A percentile compares a stretch with the other conserved stretches of the same genome.
Evolutionary conservation across 768 basidiomycete species (phyloP).

Genomic region (Coprinopsis cinerea): DNA sequence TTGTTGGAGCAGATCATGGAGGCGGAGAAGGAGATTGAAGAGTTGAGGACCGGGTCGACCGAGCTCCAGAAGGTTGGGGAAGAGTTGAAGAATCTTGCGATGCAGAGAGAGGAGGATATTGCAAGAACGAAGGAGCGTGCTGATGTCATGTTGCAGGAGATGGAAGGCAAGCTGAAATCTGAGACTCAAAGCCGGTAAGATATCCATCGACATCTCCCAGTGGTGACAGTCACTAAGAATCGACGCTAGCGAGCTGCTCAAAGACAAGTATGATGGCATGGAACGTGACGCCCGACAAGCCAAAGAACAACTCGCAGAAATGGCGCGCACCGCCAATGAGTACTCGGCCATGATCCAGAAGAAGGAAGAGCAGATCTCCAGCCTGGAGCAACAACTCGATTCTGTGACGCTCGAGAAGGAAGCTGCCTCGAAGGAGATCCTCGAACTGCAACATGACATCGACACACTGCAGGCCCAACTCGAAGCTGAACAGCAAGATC

Average conservation of each 20-base stretch:
- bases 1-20: conserved; percentile 51
- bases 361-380: conserved; percentile 67
- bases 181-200: conserved; percentile 63
- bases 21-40: conserved; percentile 54
- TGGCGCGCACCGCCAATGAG: conserved; percentile 72
- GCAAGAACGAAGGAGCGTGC: conserved; percentile 67
- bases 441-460: conserved; percentile 65
- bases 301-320: conserved; percentile 72
- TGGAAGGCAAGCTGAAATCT: conserved; percentile 63
- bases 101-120: conserved; percentile 79
- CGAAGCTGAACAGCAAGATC: conserved; percentile 50
- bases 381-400: conserved; percentile 49
- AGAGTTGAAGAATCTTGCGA: conserved; percentile 61
- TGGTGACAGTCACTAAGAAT: conserved; percentile 5
- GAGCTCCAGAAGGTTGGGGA: conserved; percentile 60
- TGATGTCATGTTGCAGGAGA: conserved; percentile 55
- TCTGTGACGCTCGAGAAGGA: conserved; percentile 49
- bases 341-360: conserved; percentile 69
- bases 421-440: conserved; percentile 49
- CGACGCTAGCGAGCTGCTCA: conserved; percentile 52
- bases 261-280: conserved; percentile 50
- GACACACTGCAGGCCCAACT: conserved; percentile 61
- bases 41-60: conserved; percentile 51
- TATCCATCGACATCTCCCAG: not conserved
- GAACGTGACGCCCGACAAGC: conserved; percentile 66